Conservation (phyloP, 768 basidiomycete species). For the Clitopilus passeckerianus region DNA sequence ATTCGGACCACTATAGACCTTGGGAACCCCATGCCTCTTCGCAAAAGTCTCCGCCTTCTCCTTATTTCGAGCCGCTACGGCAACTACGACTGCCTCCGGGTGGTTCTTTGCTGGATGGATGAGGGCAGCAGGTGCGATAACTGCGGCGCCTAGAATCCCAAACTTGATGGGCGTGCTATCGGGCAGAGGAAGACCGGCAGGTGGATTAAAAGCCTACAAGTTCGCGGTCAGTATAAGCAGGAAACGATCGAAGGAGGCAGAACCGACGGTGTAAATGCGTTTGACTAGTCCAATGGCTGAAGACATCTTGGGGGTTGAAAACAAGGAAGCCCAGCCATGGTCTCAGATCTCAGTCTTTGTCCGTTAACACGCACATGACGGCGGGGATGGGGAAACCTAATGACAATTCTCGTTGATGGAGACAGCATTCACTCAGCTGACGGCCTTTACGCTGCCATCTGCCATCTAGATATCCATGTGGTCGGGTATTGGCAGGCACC, state of each 20-base stretch:
- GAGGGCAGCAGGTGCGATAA: conserved; percentile 20
- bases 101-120: conserved; percentile 49
- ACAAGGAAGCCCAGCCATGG: no score
- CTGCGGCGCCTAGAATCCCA: conserved; percentile 24
- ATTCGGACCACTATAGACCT: conserved; percentile 39
- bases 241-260: neutral
- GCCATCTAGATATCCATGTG: no score
- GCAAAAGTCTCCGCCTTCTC: conserved; percentile 44
- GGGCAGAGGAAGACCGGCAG: conserved; percentile 5
- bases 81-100: conserved; percentile 49
- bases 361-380: no score
- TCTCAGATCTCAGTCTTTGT: no score
- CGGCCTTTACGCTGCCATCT: no score
- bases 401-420: no score
- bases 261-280: conserved; percentile 8
- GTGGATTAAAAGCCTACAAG: conserved; percentile 14
- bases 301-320: neutral
- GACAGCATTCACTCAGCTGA: no score
- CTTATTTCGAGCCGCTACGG: conserved; percentile 57
- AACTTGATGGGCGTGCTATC: conserved; percentile 19
- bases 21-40: conserved; percentile 46
- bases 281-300: conserved; percentile 9
- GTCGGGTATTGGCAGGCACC: no score
- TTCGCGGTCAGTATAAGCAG: neutral
- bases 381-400: no score